Evolutionary conservation across 805 yeast species (phyloP).

Genomic region (Tetrapisispora nanseiensis): DNA sequence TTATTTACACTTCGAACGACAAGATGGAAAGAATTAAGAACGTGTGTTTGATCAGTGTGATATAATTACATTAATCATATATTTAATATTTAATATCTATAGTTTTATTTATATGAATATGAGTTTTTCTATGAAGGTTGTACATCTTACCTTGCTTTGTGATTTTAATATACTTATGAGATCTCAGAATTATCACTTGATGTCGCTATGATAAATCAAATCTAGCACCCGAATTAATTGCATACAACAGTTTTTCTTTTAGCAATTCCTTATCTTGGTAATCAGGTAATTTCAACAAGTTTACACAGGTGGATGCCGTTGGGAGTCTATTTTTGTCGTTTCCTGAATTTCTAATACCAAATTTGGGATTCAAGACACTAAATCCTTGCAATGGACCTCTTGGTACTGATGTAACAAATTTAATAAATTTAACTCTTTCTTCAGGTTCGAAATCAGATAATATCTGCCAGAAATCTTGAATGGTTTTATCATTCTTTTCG

Average conservation of each 20-base stretch:
- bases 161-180: no score
- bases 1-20: no score
- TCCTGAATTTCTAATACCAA: slow-evolving; percentile 71
- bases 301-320: slow-evolving; percentile 89
- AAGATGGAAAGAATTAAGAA: no score
- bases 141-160: no score
- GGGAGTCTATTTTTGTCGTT: slow-evolving; percentile 53
- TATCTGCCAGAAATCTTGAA: slow-evolving; percentile 64
- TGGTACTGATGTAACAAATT: slow-evolving; percentile 87
- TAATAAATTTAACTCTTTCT: slow-evolving; percentile 59
- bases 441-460: slow-evolving; percentile 53
- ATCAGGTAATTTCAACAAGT: slow-evolving; percentile 76
- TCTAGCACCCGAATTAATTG: slow-evolving; percentile 76
- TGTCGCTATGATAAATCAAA: slow-evolving; percentile 63
- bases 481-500: slow-evolving; percentile 44
- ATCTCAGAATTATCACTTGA: neutral
- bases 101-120: no score
- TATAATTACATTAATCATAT: no score
- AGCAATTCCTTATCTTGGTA: slow-evolving; percentile 53
- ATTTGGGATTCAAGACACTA: slow-evolving; percentile 57
- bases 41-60: no score
- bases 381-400: slow-evolving; percentile 89
- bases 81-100: no score
- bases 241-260: slow-evolving; percentile 56
- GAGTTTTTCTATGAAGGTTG: no score